These are phyloP conservation scores for Ascochyta rabiei DNA, from an alignment of 2,329 filamentous ascomycete genomes.

Conservation along the genomic window DNA sequence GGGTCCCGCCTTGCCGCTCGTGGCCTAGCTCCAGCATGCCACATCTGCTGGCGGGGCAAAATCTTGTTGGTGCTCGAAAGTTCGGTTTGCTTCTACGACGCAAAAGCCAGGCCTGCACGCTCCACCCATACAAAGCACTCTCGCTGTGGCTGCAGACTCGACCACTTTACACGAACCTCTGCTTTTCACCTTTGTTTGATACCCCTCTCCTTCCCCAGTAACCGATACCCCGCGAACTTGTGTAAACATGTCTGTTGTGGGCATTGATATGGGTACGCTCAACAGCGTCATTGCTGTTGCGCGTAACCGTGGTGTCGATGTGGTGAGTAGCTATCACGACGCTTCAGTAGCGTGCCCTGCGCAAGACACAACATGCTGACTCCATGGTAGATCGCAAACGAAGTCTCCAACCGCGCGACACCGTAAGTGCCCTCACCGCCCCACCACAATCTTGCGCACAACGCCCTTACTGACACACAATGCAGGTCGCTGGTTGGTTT, in stretches of 20 bases:
- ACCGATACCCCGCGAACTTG: slow-evolving; percentile 38
- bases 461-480: slow-evolving; percentile 15
- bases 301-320: slow-evolving; percentile 97
- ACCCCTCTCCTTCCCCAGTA: slow-evolving; percentile 16
- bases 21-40: background rate
- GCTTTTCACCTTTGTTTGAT: slow-evolving; percentile 18
- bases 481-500: slow-evolving; percentile 86
- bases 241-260: slow-evolving; percentile 67
- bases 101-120: slow-evolving; percentile 18
- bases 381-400: slow-evolving; percentile 82
- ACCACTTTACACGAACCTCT: slow-evolving; percentile 12
- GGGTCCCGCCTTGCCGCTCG: background rate
- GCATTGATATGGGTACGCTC: slow-evolving; percentile 93
- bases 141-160: slow-evolving; percentile 11
- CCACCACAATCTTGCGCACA: slow-evolving; percentile 3
- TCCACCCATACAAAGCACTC: slow-evolving; percentile 13
- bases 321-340: slow-evolving; percentile 68
- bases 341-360: background rate
- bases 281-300: slow-evolving; percentile 98
- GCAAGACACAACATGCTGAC: slow-evolving; percentile 36
- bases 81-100: slow-evolving; percentile 15
- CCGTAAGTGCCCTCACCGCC: slow-evolving; percentile 71
- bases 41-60: slow-evolving; percentile 14
- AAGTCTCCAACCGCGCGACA: slow-evolving; percentile 97
- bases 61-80: slow-evolving; percentile 4